Evolutionary conservation across 352 stramenopile species (phyloP).

Genomic region (Saprolegnia parasitica): DNA sequence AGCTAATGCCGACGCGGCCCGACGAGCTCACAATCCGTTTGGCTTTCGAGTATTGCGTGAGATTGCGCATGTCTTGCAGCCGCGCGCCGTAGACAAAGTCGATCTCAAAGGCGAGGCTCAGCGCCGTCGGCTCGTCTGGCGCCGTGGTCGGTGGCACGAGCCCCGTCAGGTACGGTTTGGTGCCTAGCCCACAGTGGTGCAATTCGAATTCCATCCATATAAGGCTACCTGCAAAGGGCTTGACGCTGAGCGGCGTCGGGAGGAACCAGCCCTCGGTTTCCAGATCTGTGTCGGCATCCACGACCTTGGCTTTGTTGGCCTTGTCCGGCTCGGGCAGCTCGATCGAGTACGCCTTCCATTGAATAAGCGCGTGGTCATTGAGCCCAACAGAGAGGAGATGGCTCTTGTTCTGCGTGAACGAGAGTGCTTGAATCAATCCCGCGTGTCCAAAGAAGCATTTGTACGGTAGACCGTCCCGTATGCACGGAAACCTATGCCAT

Average conservation of each 20-base stretch:
- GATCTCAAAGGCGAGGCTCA: constrained; percentile 43
- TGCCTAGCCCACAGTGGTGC: constrained; percentile 6
- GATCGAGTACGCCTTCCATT: constrained; percentile 21
- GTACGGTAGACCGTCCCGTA: constrained; percentile 17
- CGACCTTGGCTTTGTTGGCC: constrained; percentile 19
- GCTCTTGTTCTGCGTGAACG: constrained; percentile 19
- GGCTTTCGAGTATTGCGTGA: constrained; percentile 51
- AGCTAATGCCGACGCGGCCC: constrained; percentile 56
- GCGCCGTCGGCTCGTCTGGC: constrained; percentile 38
- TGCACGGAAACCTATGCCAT: constrained; percentile 16
- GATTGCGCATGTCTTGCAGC: constrained; percentile 53
- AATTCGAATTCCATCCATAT: no score
- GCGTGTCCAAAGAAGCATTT: constrained; percentile 17
- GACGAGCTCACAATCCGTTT: constrained; percentile 64
- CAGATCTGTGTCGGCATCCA: constrained; percentile 22
- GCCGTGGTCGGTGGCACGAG: constrained; percentile 47
- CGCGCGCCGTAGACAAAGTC: constrained; percentile 67
- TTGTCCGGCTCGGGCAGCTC: constrained; percentile 3
- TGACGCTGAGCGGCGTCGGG: constrained; percentile 3
- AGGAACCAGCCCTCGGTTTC: constrained; percentile 29
- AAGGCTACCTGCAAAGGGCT: constrained; percentile 22
- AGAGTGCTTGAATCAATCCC: constrained; percentile 3
- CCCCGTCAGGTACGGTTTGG: constrained; percentile 63
- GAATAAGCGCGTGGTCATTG: constrained; percentile 7
- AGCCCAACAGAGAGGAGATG: constrained; percentile 13